A percentile compares a stretch with the other conserved stretches of the same genome.
Conservation (phyloP, 164 flowering plant genomes). For the Tinospora cordifolia region DNA sequence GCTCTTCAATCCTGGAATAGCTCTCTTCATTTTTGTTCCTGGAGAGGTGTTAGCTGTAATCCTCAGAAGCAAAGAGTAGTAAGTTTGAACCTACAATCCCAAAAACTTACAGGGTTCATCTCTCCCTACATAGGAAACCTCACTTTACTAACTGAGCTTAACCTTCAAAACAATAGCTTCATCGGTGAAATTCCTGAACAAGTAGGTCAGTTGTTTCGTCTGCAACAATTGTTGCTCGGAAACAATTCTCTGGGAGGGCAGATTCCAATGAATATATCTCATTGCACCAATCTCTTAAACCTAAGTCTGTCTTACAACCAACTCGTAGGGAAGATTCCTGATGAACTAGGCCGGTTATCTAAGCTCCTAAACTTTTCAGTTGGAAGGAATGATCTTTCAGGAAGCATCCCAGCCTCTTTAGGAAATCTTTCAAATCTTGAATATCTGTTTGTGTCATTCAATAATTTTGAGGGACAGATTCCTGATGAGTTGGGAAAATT, state of each 20-base stretch:
- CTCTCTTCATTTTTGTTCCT: slow-evolving; percentile 5
- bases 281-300: not conserved
- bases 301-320: not conserved
- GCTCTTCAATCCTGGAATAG: slow-evolving; percentile 9
- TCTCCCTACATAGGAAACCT: slow-evolving; percentile 12
- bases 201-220: slow-evolving; percentile 8
- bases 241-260: not conserved
- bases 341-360: not conserved
- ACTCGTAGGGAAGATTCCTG: slow-evolving; percentile 8
- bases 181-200: slow-evolving; percentile 8
- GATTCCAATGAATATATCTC: slow-evolving; percentile 2
- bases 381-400: not conserved
- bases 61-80: not conserved
- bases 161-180: slow-evolving; percentile 8
- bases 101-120: not conserved
- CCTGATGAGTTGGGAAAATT: not conserved
- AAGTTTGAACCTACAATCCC: not conserved
- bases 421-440: slow-evolving; percentile 11
- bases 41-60: slow-evolving; percentile 10
- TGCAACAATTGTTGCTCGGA: not conserved
- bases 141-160: not conserved
- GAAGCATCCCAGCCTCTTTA: slow-evolving; percentile 6
- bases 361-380: not conserved
- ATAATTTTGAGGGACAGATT: not conserved
- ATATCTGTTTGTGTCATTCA: not conserved